Evolutionary conservation across 768 basidiomycete species (phyloP).

Genomic region (Cyathus striatus): DNA sequence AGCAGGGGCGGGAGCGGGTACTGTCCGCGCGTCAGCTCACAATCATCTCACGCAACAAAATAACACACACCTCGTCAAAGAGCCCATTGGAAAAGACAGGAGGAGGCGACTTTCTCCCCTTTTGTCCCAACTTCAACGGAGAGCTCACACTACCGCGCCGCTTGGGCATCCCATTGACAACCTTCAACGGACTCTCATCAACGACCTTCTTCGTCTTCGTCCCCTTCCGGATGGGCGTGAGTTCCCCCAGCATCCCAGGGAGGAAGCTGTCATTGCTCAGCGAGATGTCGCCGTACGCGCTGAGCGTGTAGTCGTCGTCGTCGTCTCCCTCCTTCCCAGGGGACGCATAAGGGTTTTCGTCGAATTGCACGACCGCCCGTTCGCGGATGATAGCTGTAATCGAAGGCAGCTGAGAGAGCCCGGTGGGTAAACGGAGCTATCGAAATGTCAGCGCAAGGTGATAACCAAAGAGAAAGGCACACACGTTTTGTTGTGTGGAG

Average conservation of each 20-base stretch:
- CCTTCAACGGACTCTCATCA: too few relatives aligned
- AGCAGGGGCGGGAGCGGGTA: constrained; percentile 14
- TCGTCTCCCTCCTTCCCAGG: constrained; percentile 8
- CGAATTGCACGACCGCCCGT: background rate
- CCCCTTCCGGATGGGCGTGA: constrained; percentile 12
- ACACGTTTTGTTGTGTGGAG: too few relatives aligned
- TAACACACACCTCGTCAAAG: background rate
- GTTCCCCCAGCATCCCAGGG: constrained; percentile 19
- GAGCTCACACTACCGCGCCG: too few relatives aligned
- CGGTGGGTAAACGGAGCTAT: background rate
- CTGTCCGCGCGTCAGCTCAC: constrained; percentile 1
- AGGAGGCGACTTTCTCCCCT: constrained; percentile 1
- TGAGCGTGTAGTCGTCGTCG: constrained; percentile 34
- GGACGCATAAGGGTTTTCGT: background rate
- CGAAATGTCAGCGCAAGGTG: too few relatives aligned
- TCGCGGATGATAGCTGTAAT: background rate
- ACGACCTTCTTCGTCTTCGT: background rate
- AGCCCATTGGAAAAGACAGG: background rate
- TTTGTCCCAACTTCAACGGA: constrained; percentile 7
- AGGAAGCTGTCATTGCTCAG: constrained; percentile 29
- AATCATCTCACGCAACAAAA: background rate
- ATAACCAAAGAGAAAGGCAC: too few relatives aligned
- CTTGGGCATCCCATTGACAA: too few relatives aligned
- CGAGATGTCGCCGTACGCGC: constrained; percentile 41
- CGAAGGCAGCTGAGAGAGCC: background rate